Percentiles rank a stretch among this genome's conserved stretches.
Evolutionary conservation across 73 alveolate genomes (phyloP).

Genomic region (Paramecium sexaurelia): DNA sequence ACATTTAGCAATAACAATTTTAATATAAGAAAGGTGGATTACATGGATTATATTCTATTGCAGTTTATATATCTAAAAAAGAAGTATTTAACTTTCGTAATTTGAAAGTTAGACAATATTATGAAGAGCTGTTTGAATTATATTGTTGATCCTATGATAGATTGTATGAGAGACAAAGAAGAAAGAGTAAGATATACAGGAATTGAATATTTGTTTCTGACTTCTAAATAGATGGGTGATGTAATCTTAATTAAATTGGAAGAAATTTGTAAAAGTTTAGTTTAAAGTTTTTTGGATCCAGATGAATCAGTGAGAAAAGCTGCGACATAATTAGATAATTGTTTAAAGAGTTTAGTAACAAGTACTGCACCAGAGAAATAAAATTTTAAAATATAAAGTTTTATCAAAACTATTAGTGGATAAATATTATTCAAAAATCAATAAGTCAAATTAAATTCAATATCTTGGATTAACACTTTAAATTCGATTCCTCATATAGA

Average conservation of each 20-base stretch:
- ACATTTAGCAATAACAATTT: not conserved
- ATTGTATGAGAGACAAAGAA: slow-evolving; percentile 36
- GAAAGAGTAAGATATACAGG: slow-evolving; percentile 57
- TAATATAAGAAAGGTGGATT: slow-evolving; percentile 36
- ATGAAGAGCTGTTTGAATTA: not conserved
- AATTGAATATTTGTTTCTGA: slow-evolving; percentile 40
- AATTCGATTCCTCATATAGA: slow-evolving; percentile 50
- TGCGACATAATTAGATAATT: slow-evolving; percentile 44
- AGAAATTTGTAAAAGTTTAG: not conserved
- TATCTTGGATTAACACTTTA: slow-evolving; percentile 40
- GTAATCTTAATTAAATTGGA: not conserved
- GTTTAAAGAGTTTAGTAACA: slow-evolving; percentile 49
- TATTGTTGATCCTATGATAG: slow-evolving; percentile 13
- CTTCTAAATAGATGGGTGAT: not conserved
- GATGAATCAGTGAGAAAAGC: slow-evolving; percentile 41
- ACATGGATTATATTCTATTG: slow-evolving; percentile 50
- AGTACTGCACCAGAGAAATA: slow-evolving; percentile 51
- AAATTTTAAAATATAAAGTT: not conserved
- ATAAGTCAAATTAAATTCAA: slow-evolving; percentile 9
- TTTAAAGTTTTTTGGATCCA: slow-evolving; percentile 9
- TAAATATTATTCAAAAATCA: not conserved
- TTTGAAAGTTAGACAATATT: not conserved
- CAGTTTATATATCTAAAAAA: not conserved
- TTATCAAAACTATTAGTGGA: not conserved
- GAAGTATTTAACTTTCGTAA: not conserved